phyloP scores from a whole-genome alignment of 2,329 filamentous ascomycete species.

The Didymella pinodella region DNA sequence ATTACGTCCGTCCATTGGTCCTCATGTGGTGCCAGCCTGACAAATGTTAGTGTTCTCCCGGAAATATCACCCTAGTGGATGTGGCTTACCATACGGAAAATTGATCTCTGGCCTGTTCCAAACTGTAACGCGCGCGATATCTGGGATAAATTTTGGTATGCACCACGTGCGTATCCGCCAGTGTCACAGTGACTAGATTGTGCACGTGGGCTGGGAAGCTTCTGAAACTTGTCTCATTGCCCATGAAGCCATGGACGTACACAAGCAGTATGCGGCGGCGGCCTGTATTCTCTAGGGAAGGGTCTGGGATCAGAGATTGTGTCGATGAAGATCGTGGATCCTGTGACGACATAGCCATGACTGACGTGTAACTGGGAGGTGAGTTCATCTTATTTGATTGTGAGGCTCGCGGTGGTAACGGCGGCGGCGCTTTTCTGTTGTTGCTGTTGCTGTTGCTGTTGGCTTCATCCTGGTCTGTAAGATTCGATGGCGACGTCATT shows the following conservation, averaged over 20 bases:
- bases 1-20: slow-evolving; percentile 77
- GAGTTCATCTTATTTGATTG: slow-evolving; percentile 24
- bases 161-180: slow-evolving; percentile 77
- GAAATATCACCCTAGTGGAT: not conserved
- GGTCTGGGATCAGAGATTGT: slow-evolving; percentile 55
- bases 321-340: slow-evolving; percentile 58
- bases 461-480: slow-evolving; percentile 26
- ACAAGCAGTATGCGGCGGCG: slow-evolving; percentile 72
- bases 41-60: slow-evolving; percentile 12
- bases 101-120: slow-evolving; percentile 78
- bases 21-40: slow-evolving; percentile 77
- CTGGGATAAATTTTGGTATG: slow-evolving; percentile 87
- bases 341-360: slow-evolving; percentile 40
- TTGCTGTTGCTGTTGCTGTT: slow-evolving; percentile 14
- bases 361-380: slow-evolving; percentile 33
- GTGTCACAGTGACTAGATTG: slow-evolving; percentile 69
- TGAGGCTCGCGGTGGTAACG: slow-evolving; percentile 43
- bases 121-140: slow-evolving; percentile 77
- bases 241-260: slow-evolving; percentile 91
- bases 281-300: slow-evolving; percentile 39
- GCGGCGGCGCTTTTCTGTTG: slow-evolving; percentile 31
- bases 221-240: slow-evolving; percentile 84
- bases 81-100: slow-evolving; percentile 75
- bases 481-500: slow-evolving; percentile 34
- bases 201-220: slow-evolving; percentile 91